Conservation (phyloP, 2,329 filamentous ascomycete species). For the Orbilia oligospora region DNA sequence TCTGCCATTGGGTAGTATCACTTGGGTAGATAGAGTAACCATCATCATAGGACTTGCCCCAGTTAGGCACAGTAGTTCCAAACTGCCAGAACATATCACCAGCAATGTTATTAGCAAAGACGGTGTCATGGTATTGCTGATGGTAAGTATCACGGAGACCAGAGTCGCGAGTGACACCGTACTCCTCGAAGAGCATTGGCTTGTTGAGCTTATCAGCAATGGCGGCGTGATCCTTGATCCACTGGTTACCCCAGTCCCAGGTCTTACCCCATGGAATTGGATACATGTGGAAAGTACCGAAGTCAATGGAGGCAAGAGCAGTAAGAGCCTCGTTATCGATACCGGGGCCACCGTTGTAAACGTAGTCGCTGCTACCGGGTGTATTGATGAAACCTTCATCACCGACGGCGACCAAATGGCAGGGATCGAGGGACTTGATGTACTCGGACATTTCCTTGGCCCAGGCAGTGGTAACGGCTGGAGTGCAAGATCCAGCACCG, state of each 20-base stretch:
- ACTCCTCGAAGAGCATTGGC: constrained; percentile 62
- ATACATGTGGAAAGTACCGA: constrained; percentile 72
- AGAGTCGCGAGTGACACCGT: constrained; percentile 61
- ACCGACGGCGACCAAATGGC: constrained; percentile 73
- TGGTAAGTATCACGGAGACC: constrained; percentile 60
- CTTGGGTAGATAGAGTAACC: constrained; percentile 61
- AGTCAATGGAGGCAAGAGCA: constrained; percentile 70
- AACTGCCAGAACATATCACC: constrained; percentile 64
- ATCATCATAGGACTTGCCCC: constrained; percentile 63
- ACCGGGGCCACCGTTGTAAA: constrained; percentile 70
- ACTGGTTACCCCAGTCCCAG: constrained; percentile 68
- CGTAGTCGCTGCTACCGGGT: constrained; percentile 67
- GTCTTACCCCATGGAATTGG: constrained; percentile 68
- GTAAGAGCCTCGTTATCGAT: constrained; percentile 70
- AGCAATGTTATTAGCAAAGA: constrained; percentile 60
- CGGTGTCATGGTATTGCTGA: constrained; percentile 61
- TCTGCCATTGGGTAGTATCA: constrained; percentile 52
- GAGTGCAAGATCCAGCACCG: constrained; percentile 68
- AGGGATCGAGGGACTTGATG: constrained; percentile 71
- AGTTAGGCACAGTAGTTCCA: constrained; percentile 61
- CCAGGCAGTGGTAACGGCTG: constrained; percentile 70
- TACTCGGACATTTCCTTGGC: constrained; percentile 72
- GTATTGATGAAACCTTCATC: constrained; percentile 70
- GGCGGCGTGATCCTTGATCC: constrained; percentile 69
- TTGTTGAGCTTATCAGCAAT: constrained; percentile 66